These are phyloP conservation scores for Pestalotiopsis sp. DNA, from an alignment of 2,329 filamentous ascomycete species.

Conservation along the genomic window DNA sequence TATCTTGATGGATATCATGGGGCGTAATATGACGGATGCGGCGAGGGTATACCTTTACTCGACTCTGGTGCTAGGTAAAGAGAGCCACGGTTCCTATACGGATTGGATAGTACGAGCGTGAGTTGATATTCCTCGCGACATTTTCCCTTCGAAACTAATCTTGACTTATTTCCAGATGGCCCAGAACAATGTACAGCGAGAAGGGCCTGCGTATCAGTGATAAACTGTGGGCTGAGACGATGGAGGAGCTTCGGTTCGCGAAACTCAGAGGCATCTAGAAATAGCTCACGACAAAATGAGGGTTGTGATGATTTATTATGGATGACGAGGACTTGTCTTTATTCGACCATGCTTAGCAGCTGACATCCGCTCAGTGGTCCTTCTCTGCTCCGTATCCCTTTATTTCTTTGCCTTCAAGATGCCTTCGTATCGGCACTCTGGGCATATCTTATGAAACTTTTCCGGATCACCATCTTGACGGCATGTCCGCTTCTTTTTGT, in stretches of 20 bases:
- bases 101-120: constrained; percentile 26
- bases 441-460: too few relatives aligned
- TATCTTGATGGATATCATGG: constrained; percentile 13
- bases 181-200: constrained; percentile 23
- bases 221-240: constrained; percentile 30
- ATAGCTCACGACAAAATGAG: not conserved
- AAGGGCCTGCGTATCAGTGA: constrained; percentile 22
- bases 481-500: too few relatives aligned
- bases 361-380: too few relatives aligned
- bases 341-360: too few relatives aligned
- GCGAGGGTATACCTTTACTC: constrained; percentile 25
- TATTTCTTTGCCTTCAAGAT: too few relatives aligned
- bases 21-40: constrained; percentile 18
- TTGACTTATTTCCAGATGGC: constrained; percentile 22
- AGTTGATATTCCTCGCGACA: constrained; percentile 14
- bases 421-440: too few relatives aligned
- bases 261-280: not conserved
- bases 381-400: too few relatives aligned
- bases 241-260: constrained; percentile 29
- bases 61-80: constrained; percentile 21
- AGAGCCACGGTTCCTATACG: constrained; percentile 25
- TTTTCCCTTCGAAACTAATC: not conserved
- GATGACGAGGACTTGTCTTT: too few relatives aligned
- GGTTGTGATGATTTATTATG: too few relatives aligned
- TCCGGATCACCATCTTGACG: too few relatives aligned